Percentiles rank a stretch among this genome's conserved stretches.
phyloP scores from a whole-genome alignment of 2,329 filamentous ascomycete genomes.

The Septoria linicola region DNA sequence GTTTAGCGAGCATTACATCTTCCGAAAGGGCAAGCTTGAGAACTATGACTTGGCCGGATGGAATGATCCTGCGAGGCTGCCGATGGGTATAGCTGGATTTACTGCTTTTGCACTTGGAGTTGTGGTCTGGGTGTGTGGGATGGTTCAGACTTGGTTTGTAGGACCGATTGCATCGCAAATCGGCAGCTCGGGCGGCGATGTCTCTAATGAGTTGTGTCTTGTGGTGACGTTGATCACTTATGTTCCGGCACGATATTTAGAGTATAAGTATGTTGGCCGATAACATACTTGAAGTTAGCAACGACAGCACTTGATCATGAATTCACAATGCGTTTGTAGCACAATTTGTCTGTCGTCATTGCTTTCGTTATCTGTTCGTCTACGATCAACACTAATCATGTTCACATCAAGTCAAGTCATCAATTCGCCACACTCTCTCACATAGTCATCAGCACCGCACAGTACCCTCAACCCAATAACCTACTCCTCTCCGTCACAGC shows the following conservation, averaged over 20 bases:
- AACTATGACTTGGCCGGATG: conserved; percentile 49
- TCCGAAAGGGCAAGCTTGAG: conserved; percentile 42
- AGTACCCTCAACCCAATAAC: conserved; percentile 23
- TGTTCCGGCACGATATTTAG: conserved; percentile 50
- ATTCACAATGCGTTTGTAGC: too few relatives aligned
- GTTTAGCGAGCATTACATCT: conserved; percentile 47
- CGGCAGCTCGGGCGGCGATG: conserved; percentile 57
- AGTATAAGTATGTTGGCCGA: conserved; percentile 49
- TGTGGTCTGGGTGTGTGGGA: conserved; percentile 54
- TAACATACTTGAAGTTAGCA: conserved; percentile 6
- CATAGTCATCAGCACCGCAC: too few relatives aligned
- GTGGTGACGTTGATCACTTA: conserved; percentile 51
- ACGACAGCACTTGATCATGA: too few relatives aligned
- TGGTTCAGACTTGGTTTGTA: conserved; percentile 42
- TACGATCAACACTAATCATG: too few relatives aligned
- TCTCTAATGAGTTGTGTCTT: conserved; percentile 56
- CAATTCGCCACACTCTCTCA: too few relatives aligned
- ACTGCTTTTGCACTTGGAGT: conserved; percentile 43
- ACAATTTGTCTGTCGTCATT: too few relatives aligned
- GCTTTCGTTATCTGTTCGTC: too few relatives aligned
- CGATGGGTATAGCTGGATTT: conserved; percentile 44
- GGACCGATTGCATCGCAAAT: conserved; percentile 60
- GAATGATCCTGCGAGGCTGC: conserved; percentile 47
- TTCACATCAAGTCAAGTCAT: too few relatives aligned
- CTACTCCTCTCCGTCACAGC: conserved; percentile 35